Evolutionary conservation across 768 basidiomycete species (phyloP).

Genomic region (Calocybe cyanea): DNA sequence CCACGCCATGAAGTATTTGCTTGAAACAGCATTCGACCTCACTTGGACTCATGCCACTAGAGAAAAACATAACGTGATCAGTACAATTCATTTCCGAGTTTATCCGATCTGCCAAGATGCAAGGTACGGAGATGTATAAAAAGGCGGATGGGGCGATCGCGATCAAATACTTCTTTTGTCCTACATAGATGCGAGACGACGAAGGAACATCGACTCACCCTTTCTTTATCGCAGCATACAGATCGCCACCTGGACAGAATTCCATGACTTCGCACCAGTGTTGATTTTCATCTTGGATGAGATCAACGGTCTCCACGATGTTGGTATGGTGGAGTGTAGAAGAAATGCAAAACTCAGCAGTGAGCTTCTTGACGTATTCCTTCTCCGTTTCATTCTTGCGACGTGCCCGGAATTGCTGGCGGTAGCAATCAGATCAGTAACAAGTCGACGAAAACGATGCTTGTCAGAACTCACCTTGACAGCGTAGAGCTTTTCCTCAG

Average conservation of each 20-base stretch:
- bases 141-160: conserved; percentile 4
- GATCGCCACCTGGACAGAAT: conserved; percentile 96
- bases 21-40: conserved; percentile 98
- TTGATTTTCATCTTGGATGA: conserved; percentile 95
- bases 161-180: not conserved
- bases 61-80: conserved; percentile 12
- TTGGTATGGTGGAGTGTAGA: conserved; percentile 93
- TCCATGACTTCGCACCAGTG: conserved; percentile 99
- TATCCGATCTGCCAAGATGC: not conserved
- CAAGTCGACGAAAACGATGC: conserved; percentile 5
- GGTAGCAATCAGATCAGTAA: conserved; percentile 5
- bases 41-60: conserved; percentile 70
- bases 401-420: conserved; percentile 94
- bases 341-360: conserved; percentile 97
- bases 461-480: conserved; percentile 72
- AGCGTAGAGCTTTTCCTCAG: conserved; percentile 94
- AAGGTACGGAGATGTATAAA: not conserved
- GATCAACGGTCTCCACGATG: conserved; percentile 97
- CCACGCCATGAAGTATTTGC: conserved; percentile 86
- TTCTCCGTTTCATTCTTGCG: conserved; percentile 98
- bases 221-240: conserved; percentile 98
- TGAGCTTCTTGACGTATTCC: conserved; percentile 99
- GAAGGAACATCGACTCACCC: conserved; percentile 48
- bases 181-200: conserved; percentile 10
- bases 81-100: conserved; percentile 10